Evolutionary conservation across 1,284 basidiomycete species (phyloP), one percentile per base, ranked within the genome.

Genomic region (Exobasidium cylindrosporum): DNA sequence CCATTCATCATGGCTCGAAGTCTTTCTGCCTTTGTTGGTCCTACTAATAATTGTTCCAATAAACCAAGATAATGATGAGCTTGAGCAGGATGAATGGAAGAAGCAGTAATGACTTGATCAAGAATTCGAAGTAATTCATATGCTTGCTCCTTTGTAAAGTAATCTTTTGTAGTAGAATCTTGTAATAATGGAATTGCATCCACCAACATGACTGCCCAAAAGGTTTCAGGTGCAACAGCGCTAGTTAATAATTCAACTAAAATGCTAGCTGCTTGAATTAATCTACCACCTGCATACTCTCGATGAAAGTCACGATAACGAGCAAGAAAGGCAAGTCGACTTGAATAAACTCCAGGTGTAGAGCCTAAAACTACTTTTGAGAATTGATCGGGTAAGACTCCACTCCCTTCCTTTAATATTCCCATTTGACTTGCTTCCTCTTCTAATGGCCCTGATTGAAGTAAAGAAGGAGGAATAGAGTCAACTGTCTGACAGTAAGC

Each of bases 221-320:
- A 79, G 4, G 67, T 65, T 52, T 73, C 72, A 0, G 77, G 77
- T 23, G 74, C 74, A 14, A 68, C 64, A 31, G 71, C 70, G 30
- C 73, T 76, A 6, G 71, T 70, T n/a, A 79, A 63, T 1, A 77
- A 60, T 43, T 69, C 70, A 3, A 77, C 69, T 1, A 79, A 66
- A 13, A 73, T 44, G 4, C 61, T 62, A 1, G 76, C 76, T 4
- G 77, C 76, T 4, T 65, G 67, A 10, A 57, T 50, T 64, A 68
- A 66, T 7, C 69, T 60, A 2, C 59, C 62, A 35, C 67, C 66
- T 2, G 68, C 61, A 52, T 72, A 75, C 0, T 73, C 57, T 1
- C 69, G 60, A 55, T 72, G 75, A 50, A 79, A 77, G 56, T 78
- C 76, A 43, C 74, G 65, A 64, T 77, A 77, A 61, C 69, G 66